A percentile compares a stretch with the other conserved stretches of the same genome.
These are phyloP conservation scores for Ascochyta rabiei DNA, from an alignment of 2,329 filamentous ascomycete species.

Conservation along the genomic window DNA sequence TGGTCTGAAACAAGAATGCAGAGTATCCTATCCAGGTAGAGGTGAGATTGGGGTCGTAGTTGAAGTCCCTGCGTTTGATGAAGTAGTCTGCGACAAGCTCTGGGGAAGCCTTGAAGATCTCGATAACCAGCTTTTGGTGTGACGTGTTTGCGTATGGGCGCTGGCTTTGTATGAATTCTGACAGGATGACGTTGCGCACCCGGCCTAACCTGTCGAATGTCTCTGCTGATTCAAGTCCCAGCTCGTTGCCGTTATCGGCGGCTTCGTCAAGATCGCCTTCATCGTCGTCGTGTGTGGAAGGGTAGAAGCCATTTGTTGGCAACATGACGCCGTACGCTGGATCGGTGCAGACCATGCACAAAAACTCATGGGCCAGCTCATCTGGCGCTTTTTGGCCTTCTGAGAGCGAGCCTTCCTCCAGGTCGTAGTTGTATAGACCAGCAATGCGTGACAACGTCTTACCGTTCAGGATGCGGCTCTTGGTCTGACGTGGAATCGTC, in stretches of 20 bases:
- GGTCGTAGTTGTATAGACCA: constrained; percentile 42
- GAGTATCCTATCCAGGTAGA: constrained; percentile 96
- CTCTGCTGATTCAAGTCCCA: constrained; percentile 71
- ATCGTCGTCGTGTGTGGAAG: constrained; percentile 69
- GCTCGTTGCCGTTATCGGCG: constrained; percentile 60
- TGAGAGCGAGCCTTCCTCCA: constrained; percentile 56
- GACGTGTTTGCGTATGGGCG: constrained; percentile 81
- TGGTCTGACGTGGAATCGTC: constrained; percentile 73
- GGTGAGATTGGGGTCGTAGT: constrained; percentile 88
- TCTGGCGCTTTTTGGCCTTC: constrained; percentile 63
- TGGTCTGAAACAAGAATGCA: constrained; percentile 81
- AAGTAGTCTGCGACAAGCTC: constrained; percentile 92
- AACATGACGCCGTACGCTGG: constrained; percentile 75
- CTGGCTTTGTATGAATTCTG: constrained; percentile 77
- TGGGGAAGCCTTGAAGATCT: constrained; percentile 80
- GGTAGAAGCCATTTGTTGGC: constrained; percentile 83
- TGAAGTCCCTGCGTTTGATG: constrained; percentile 73
- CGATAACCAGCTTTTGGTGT: constrained; percentile 80
- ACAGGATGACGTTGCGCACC: constrained; percentile 79
- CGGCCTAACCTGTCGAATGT: constrained; percentile 74
- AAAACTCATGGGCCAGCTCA: constrained; percentile 74
- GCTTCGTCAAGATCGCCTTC: constrained; percentile 45
- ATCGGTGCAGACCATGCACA: constrained; percentile 76
- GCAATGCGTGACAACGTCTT: constrained; percentile 72
- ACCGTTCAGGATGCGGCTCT: constrained; percentile 76